Evolutionary conservation across 2,329 filamentous ascomycete genomes (phyloP).

Genomic region (Pseudogymnoascus sp.): DNA sequence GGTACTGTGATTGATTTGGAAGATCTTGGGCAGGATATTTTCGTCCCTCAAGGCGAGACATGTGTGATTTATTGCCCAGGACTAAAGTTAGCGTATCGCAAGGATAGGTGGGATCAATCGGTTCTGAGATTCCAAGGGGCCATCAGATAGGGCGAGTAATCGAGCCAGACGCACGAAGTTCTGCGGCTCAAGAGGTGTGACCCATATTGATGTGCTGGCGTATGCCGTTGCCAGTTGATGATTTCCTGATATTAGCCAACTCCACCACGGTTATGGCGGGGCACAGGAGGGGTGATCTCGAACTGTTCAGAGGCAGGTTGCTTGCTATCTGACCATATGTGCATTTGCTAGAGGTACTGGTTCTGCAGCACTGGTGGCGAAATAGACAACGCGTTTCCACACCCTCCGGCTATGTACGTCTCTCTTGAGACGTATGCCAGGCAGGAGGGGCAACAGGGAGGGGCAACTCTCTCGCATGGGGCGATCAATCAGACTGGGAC

Average conservation of each 20-base stretch:
- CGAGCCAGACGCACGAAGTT: slow-evolving; percentile 29
- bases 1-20: slow-evolving; percentile 28
- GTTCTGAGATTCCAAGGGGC: slow-evolving; percentile 22
- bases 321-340: slow-evolving; percentile 15
- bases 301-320: slow-evolving; percentile 22
- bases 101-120: slow-evolving; percentile 26
- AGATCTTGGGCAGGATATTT: slow-evolving; percentile 27
- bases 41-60: slow-evolving; percentile 49
- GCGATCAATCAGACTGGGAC: slow-evolving; percentile 1
- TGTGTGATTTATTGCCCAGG: slow-evolving; percentile 55
- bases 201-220: slow-evolving; percentile 82
- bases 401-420: slow-evolving; percentile 4
- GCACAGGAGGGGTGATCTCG: slow-evolving; percentile 29
- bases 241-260: slow-evolving; percentile 53
- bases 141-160: slow-evolving; percentile 34
- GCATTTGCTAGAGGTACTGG: slow-evolving; percentile 26
- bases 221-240: slow-evolving; percentile 74
- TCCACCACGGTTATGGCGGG: slow-evolving; percentile 46
- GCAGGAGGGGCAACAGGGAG: neutral
- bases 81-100: slow-evolving; percentile 27
- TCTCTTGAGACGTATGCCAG: neutral
- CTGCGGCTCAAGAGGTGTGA: slow-evolving; percentile 61
- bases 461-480: neutral
- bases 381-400: slow-evolving; percentile 15
- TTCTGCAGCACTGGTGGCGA: slow-evolving; percentile 28